Evolutionary conservation across 768 basidiomycete genomes (phyloP).

Genomic region (Boletus bicolor): DNA sequence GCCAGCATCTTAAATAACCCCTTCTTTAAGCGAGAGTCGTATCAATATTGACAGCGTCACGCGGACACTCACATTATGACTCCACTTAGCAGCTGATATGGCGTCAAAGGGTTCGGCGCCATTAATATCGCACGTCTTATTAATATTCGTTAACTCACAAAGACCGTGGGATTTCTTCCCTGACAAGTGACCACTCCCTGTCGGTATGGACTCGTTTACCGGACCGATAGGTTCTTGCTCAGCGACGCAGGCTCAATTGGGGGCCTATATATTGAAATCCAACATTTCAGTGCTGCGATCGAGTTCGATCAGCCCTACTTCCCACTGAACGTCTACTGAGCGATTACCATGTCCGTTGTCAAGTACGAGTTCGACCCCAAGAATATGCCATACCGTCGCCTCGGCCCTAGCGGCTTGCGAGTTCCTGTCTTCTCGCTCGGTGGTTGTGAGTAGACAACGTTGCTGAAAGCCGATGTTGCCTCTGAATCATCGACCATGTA

Average conservation of each 20-base stretch:
- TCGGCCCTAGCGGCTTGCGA: constrained; percentile 45
- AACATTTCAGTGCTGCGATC: not conserved
- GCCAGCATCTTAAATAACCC: not conserved
- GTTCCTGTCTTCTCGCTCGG: constrained; percentile 54
- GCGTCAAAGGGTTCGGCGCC: not conserved
- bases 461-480: not conserved
- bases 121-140: not conserved
- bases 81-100: not conserved
- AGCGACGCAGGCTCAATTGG: not conserved
- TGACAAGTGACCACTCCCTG: not conserved
- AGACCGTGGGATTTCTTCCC: not conserved
- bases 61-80: not conserved
- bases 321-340: not conserved
- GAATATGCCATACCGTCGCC: constrained; percentile 39
- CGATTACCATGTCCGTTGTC: constrained; percentile 22
- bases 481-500: not conserved
- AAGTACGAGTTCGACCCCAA: constrained; percentile 37
- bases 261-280: constrained; percentile 16
- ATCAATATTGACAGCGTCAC: not conserved
- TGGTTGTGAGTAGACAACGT: constrained; percentile 35
- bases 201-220: not conserved
- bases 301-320: not conserved
- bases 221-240: constrained; percentile 13
- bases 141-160: not conserved
- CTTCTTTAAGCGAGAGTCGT: not conserved